These are phyloP conservation scores for Scheffersomyces lignosus DNA, from an alignment of 805 yeast genomes.

Conservation along the genomic window DNA sequence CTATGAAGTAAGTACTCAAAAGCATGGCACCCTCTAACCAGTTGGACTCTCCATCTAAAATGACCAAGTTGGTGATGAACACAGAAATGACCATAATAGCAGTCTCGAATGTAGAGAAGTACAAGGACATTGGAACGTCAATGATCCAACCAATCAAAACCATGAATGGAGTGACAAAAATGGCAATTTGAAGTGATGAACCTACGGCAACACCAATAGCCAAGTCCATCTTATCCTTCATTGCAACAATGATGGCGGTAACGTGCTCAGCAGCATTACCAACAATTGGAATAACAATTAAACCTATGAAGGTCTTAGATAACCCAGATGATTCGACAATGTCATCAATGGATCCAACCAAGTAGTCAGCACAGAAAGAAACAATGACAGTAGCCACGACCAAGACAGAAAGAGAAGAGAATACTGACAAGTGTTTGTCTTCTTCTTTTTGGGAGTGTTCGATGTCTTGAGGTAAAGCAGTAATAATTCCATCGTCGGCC, in stretches of 20 bases:
- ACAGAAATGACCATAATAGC: slow-evolving; percentile 89
- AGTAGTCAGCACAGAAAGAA: slow-evolving; percentile 87
- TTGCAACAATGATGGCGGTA: slow-evolving; percentile 92
- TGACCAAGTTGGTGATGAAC: slow-evolving; percentile 80
- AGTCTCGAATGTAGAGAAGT: slow-evolving; percentile 91
- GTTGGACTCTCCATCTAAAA: slow-evolving; percentile 91
- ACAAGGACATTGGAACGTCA: slow-evolving; percentile 89
- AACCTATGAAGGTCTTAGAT: slow-evolving; percentile 92
- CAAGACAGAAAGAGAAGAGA: slow-evolving; percentile 56
- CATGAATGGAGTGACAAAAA: slow-evolving; percentile 93
- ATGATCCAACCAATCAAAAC: slow-evolving; percentile 92
- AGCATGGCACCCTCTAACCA: slow-evolving; percentile 98
- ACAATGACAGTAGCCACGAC: slow-evolving; percentile 72
- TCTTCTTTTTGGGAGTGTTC: slow-evolving; percentile 18
- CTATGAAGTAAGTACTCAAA: slow-evolving; percentile 78
- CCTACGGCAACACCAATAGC: slow-evolving; percentile 98
- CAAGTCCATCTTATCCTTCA: slow-evolving; percentile 94
- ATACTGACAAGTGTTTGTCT: slow-evolving; percentile 46
- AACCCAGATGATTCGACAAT: slow-evolving; percentile 82
- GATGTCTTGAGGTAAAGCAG: slow-evolving; percentile 23
- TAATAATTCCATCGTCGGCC: slow-evolving; percentile 39
- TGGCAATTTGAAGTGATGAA: slow-evolving; percentile 90
- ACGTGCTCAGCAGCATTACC: slow-evolving; percentile 99
- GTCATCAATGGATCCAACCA: slow-evolving; percentile 91
- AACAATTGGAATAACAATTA: slow-evolving; percentile 91